These are phyloP conservation scores for Naganishia cerealis DNA, from an alignment of 1,284 basidiomycete species.

Conservation along the genomic window DNA sequence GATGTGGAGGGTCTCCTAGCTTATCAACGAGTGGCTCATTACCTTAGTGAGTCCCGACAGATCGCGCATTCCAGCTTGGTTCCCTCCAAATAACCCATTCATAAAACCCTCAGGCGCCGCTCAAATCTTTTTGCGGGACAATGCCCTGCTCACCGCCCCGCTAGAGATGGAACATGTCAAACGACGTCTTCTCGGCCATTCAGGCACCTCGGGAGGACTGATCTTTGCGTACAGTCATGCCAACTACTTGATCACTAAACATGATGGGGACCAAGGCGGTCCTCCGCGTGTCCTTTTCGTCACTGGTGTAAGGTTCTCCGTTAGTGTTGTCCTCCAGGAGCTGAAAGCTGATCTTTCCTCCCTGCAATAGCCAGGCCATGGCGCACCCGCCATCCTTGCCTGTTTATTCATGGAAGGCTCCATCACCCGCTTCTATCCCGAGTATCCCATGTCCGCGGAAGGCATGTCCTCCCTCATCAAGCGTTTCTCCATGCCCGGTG, in stretches of 20 bases:
- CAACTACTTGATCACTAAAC: constrained; percentile 64
- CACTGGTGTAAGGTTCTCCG: constrained; percentile 50
- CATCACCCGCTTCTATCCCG: constrained; percentile 69
- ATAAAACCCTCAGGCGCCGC: constrained; percentile 39
- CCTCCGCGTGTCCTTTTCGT: constrained; percentile 65
- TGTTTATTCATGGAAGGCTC: constrained; percentile 80
- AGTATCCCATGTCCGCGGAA: constrained; percentile 64
- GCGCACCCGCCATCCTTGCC: constrained; percentile 76
- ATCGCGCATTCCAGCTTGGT: constrained; percentile 35
- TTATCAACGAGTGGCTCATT: constrained; percentile 54
- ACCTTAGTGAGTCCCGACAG: constrained; percentile 36
- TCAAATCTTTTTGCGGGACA: constrained; percentile 73
- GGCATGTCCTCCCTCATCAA: constrained; percentile 62
- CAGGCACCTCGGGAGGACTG: constrained; percentile 63
- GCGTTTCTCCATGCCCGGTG: constrained; percentile 57
- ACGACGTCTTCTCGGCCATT: constrained; percentile 67
- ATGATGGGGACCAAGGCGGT: constrained; percentile 57
- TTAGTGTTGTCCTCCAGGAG: neutral
- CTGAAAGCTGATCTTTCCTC: neutral
- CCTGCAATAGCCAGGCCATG: constrained; percentile 67
- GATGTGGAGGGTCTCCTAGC: constrained; percentile 53
- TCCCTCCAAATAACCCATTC: neutral
- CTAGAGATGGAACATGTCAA: constrained; percentile 71
- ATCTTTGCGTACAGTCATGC: constrained; percentile 75
- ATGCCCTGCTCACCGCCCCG: constrained; percentile 66